Evolutionary conservation across 768 basidiomycete genomes (phyloP), one percentile per base, ranked within the genome.

Genomic region (Amanita polypyramis): DNA sequence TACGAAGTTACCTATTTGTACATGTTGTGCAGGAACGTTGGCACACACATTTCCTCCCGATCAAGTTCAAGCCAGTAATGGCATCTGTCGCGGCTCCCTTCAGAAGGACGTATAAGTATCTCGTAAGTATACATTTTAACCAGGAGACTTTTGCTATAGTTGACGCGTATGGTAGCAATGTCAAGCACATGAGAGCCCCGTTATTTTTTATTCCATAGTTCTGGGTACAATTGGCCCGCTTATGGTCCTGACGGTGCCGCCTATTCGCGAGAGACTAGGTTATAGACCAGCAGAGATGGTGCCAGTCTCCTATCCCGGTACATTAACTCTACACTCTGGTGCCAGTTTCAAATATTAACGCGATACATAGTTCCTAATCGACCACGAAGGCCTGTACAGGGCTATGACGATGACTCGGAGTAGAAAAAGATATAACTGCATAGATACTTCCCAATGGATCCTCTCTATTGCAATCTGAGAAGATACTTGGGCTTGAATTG

Each of bases 151-250:
- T 21, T 33, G 12, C 19, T 8, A n/a, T 27, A 33, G 27, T n/a
- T 37, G 8, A 29, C 58, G 59, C 38, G 44, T 41, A 49, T 41
- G 35, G 47, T 61, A 94, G 91, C 88, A 91, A 90, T 79, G 85
- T 40, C 79, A 83, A 56, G 89, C 91, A 32, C 91, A 95, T 66
- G 91, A 95, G 66, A 79, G 77, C 58, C 91, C 91, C 23, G 86
- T 90, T 63, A 77, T 93, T 63, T 93, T 93, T 72, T 95, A 82
- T 67, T 91, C 91, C 9, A 73, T 81, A 60, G 64, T 81, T 41
- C 67, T 95, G 49, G 91, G 90, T 45, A 56, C 70, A 49, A 73
- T 80, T 56, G 91, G 91, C 1, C 91, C 91, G 9, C 68, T 82
- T 20, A 67, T 91, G 64, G 82, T 82, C 36, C 54, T 87, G 36